These are phyloP conservation scores for Cladophialophora bantiana DNA, from an alignment of 2,329 filamentous ascomycete species.

Conservation along the genomic window DNA sequence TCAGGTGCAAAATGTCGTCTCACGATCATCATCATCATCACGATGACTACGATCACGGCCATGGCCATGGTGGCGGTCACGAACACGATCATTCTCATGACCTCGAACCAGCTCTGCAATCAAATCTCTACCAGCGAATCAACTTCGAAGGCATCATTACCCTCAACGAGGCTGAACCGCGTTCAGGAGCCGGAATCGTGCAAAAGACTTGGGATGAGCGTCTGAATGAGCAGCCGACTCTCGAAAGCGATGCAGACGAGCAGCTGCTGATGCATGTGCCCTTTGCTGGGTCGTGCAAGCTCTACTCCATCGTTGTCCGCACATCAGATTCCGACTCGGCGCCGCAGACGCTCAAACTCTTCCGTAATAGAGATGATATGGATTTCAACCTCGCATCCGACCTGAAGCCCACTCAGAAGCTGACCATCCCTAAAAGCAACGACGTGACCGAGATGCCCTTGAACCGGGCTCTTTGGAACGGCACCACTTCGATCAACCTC, in stretches of 20 bases:
- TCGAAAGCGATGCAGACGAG: slow-evolving; percentile 87
- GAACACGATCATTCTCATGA: slow-evolving; percentile 90
- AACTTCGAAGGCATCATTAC: slow-evolving; percentile 85
- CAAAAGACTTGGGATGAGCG: slow-evolving; percentile 92
- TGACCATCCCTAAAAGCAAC: slow-evolving; percentile 65
- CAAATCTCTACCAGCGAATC: slow-evolving; percentile 89
- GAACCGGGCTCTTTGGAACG: slow-evolving; percentile 86
- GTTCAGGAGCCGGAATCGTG: slow-evolving; percentile 75
- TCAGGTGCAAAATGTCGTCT: slow-evolving; percentile 26
- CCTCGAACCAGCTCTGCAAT: slow-evolving; percentile 87
- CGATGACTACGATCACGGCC: slow-evolving; percentile 49
- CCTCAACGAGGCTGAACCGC: slow-evolving; percentile 76
- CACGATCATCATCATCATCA: slow-evolving; percentile 32
- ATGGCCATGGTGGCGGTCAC: slow-evolving; percentile 60
- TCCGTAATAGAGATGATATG: slow-evolving; percentile 83
- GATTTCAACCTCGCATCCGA: slow-evolving; percentile 82
- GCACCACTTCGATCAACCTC: slow-evolving; percentile 79
- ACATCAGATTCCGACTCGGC: slow-evolving; percentile 74
- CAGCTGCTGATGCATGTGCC: slow-evolving; percentile 92
- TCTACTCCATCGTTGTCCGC: slow-evolving; percentile 87
- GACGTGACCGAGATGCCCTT: slow-evolving; percentile 89
- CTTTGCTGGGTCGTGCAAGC: slow-evolving; percentile 91
- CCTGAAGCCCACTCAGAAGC: slow-evolving; percentile 72
- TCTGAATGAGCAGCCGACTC: slow-evolving; percentile 72
- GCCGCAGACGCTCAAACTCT: slow-evolving; percentile 83